phyloP scores from a whole-genome alignment of 2,329 filamentous ascomycete species.

The Rhytidhysteron rufulum region DNA sequence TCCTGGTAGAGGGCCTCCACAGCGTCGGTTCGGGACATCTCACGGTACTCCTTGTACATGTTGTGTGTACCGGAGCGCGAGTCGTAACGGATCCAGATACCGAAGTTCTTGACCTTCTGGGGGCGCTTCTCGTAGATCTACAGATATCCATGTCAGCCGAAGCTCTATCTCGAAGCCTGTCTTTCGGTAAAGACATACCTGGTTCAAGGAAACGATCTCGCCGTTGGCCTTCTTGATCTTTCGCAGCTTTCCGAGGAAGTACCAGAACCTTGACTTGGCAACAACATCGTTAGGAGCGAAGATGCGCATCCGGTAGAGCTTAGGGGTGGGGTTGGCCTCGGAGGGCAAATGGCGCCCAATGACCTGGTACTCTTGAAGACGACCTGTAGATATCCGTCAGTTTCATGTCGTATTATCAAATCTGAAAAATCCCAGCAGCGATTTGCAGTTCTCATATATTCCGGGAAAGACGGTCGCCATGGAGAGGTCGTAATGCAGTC shows the following conservation, averaged over 20 bases:
- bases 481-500: no score
- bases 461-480: no score
- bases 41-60: slow-evolving; percentile 99
- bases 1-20: slow-evolving; percentile 98
- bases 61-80: slow-evolving; percentile 99
- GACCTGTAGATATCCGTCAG: slow-evolving; percentile 59
- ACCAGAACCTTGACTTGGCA: slow-evolving; percentile 99
- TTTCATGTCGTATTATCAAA: neutral
- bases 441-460: no score
- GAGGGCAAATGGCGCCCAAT: slow-evolving; percentile 98
- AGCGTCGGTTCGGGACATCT: slow-evolving; percentile 93
- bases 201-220: slow-evolving; percentile 96
- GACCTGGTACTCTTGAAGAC: slow-evolving; percentile 99
- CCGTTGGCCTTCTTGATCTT: slow-evolving; percentile 99
- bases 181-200: slow-evolving; percentile 59
- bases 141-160: neutral
- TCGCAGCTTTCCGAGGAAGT: slow-evolving; percentile 97
- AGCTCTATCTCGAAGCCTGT: neutral
- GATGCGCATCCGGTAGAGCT: slow-evolving; percentile 99
- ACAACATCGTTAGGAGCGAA: slow-evolving; percentile 97
- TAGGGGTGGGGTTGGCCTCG: slow-evolving; percentile 93
- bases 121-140: slow-evolving; percentile 99
- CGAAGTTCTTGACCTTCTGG: slow-evolving; percentile 99
- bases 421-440: no score
- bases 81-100: slow-evolving; percentile 99